Evolutionary conservation across 306 rosid species (phyloP).

Genomic region (Rosa persica): DNA sequence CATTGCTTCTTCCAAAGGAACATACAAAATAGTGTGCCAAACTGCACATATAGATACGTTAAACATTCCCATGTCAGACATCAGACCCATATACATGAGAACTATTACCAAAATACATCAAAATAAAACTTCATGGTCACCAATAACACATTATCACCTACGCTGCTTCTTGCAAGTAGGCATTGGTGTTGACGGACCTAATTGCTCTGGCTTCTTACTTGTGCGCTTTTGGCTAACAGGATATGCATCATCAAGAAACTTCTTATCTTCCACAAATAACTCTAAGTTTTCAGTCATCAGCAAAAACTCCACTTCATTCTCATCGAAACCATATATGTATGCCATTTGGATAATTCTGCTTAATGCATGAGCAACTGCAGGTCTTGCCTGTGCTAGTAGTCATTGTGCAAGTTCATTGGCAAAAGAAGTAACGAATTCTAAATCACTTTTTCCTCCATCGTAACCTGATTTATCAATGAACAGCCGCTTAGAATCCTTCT

Average conservation of each 20-base stretch:
- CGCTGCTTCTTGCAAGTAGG: constrained; percentile 8
- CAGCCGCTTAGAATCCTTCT: constrained; percentile 13
- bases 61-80: not conserved
- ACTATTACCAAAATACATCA: not conserved
- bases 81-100: not conserved
- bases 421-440: constrained; percentile 25
- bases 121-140: not conserved
- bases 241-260: constrained; percentile 15
- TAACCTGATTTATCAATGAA: constrained; percentile 1
- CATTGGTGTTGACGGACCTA: constrained; percentile 19
- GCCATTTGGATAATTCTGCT: constrained; percentile 15
- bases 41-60: not conserved
- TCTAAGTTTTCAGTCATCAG: constrained; percentile 20
- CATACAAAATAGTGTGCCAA: not conserved
- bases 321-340: not conserved
- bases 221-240: not conserved
- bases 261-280: not conserved
- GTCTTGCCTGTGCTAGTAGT: not conserved
- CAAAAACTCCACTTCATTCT: constrained; percentile 22
- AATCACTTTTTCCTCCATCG: not conserved
- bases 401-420: constrained; percentile 21
- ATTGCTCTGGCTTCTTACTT: not conserved
- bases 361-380: constrained; percentile 1
- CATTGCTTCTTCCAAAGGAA: not conserved
- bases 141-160: not conserved